Conservation (phyloP, 208 protist genomes). For the Trypanosoma scelopori region DNA sequence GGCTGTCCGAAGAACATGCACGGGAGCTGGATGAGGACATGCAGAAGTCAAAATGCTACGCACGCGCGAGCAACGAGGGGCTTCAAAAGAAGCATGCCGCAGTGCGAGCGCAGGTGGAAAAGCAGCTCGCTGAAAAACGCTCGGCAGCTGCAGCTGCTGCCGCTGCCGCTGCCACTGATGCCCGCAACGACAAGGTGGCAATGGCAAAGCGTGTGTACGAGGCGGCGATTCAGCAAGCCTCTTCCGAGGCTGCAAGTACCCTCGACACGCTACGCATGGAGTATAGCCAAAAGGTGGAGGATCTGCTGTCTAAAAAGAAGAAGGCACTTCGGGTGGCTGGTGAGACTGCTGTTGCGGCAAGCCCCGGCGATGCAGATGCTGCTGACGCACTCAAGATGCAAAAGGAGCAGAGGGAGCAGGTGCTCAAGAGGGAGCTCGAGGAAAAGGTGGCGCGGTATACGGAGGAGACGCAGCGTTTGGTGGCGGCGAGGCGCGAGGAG, state of each 20-base stretch:
- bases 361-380: background rate
- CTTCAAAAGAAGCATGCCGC: slow-evolving; percentile 14
- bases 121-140: background rate
- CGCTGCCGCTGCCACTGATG: background rate
- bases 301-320: slow-evolving; percentile 16
- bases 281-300: slow-evolving; percentile 15
- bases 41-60: slow-evolving; percentile 6
- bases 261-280: slow-evolving; percentile 21
- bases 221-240: slow-evolving; percentile 5
- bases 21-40: slow-evolving; percentile 7
- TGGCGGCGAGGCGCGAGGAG: slow-evolving; percentile 4
- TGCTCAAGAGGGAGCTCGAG: slow-evolving; percentile 9
- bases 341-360: too few relatives aligned
- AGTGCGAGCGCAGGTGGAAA: slow-evolving; percentile 4
- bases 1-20: slow-evolving; percentile 1
- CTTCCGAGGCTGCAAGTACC: slow-evolving; percentile 9
- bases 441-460: slow-evolving; percentile 16
- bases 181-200: background rate
- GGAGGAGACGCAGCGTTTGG: slow-evolving; percentile 24
- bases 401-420: slow-evolving; percentile 12
- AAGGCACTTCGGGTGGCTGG: background rate
- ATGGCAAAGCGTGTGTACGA: slow-evolving; percentile 13
- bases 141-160: background rate
- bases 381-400: background rate
- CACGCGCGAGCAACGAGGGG: slow-evolving; percentile 10